A percentile compares a stretch with the other conserved stretches of the same genome.
These are phyloP conservation scores for Hanseniaspora lindneri DNA, from an alignment of 805 yeast genomes.

Conservation along the genomic window DNA sequence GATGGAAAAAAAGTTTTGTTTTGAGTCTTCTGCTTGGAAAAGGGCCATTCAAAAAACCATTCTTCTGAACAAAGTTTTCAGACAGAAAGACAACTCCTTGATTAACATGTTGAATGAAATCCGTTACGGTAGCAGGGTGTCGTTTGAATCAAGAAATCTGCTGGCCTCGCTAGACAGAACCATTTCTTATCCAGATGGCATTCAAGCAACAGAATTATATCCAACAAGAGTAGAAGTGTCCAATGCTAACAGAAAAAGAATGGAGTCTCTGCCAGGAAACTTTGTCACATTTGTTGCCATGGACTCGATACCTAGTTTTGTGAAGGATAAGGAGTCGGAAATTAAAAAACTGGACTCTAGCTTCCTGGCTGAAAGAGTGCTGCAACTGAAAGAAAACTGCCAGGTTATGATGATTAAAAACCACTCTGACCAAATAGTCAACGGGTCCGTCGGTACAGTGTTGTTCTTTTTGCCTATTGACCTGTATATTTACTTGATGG, in stretches of 20 bases:
- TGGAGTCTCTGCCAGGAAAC: conserved; percentile 40
- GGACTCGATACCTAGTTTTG: conserved; percentile 31
- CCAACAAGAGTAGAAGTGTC: conserved; percentile 83
- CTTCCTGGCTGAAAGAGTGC: conserved; percentile 56
- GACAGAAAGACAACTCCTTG: conserved; percentile 69
- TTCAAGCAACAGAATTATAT: conserved; percentile 78
- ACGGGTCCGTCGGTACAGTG: conserved; percentile 81
- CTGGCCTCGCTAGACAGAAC: conserved; percentile 48
- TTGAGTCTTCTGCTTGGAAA: conserved; percentile 64
- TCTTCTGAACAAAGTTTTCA: conserved; percentile 64
- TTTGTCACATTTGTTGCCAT: conserved; percentile 35
- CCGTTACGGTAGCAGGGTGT: conserved; percentile 53
- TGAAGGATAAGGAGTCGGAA: conserved; percentile 19
- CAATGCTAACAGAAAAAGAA: conserved; percentile 47
- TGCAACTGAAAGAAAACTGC: conserved; percentile 67
- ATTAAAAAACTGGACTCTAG: conserved; percentile 37
- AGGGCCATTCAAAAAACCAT: conserved; percentile 52
- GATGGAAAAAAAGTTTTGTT: conserved; percentile 44
- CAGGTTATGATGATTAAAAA: conserved; percentile 93
- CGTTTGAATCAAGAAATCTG: conserved; percentile 35
- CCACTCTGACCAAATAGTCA: conserved; percentile 62
- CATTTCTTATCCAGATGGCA: conserved; percentile 54
- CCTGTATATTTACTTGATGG: conserved; percentile 22
- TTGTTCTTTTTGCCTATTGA: conserved; percentile 29
- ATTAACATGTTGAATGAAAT: conserved; percentile 70